Conservation (phyloP, 2,329 filamentous ascomycete genomes). For the Clarireedia hainanense region DNA sequence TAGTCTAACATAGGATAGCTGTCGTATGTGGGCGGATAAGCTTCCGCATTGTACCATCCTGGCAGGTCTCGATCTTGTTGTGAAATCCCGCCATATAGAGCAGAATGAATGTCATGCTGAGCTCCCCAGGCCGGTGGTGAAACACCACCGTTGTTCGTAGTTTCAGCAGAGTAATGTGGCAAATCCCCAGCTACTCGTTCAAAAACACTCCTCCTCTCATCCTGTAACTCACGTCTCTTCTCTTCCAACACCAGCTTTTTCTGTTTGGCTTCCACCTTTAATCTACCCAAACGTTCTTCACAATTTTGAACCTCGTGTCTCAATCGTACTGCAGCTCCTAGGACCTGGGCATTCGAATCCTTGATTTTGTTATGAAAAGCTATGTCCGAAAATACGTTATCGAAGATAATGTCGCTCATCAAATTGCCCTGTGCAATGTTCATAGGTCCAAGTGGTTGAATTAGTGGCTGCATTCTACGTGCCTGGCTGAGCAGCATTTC, state of each 20-base stretch:
- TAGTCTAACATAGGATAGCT: too few species aligned
- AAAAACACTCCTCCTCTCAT: background rate
- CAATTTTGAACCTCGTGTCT: background rate
- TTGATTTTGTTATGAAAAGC: constrained; percentile 46
- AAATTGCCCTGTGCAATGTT: constrained; percentile 38
- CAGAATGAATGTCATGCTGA: constrained; percentile 3
- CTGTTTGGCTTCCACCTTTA: background rate
- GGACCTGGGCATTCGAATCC: constrained; percentile 21
- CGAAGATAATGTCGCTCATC: constrained; percentile 44
- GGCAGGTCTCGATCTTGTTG: background rate
- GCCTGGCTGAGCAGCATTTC: constrained; percentile 34
- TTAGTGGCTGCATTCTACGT: constrained; percentile 31
- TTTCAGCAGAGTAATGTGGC: background rate
- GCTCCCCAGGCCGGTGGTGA: background rate
- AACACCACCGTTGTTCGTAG: background rate
- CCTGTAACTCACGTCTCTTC: background rate
- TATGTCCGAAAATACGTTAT: constrained; percentile 45
- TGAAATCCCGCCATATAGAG: background rate
- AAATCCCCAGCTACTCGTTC: background rate
- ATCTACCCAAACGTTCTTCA: background rate
- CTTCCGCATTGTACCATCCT: too few species aligned
- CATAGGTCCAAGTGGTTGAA: constrained; percentile 33
- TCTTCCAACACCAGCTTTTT: background rate
- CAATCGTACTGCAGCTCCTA: background rate
- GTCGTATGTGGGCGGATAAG: too few species aligned